These are phyloP conservation scores for Leishmania martiniquensis DNA, from an alignment of 208 protist genomes.

Conservation along the genomic window DNA sequence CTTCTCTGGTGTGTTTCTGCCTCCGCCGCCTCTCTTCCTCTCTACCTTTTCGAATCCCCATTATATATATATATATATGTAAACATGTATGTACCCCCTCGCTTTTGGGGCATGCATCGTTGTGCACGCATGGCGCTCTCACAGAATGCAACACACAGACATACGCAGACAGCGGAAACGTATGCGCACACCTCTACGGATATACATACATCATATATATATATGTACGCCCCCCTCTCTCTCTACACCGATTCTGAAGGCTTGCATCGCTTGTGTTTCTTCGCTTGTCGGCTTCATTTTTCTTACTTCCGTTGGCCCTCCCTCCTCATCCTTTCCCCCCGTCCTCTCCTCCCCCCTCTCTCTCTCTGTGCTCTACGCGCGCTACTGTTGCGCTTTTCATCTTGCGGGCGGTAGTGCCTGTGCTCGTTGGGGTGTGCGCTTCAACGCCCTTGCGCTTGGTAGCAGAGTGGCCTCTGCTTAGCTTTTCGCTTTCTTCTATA, in stretches of 20 bases:
- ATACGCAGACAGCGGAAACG: not conserved
- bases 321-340: not conserved
- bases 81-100: not conserved
- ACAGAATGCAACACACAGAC: slow-evolving; percentile 1
- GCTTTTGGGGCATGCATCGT: not conserved
- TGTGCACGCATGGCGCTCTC: not conserved
- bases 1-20: slow-evolving; percentile 6
- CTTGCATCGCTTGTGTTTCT: too few species aligned
- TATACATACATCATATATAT: not conserved
- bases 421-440: slow-evolving; percentile 1
- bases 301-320: not conserved
- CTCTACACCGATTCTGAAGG: not conserved
- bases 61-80: not conserved
- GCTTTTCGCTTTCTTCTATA: not conserved
- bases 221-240: not conserved
- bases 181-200: not conserved
- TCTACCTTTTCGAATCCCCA: not conserved
- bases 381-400: too few species aligned
- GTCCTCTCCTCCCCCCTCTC: too few species aligned
- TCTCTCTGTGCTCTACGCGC: too few species aligned
- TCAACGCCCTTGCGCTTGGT: not conserved
- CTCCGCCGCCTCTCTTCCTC: not conserved
- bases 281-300: too few species aligned
- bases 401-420: not conserved
- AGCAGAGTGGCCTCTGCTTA: not conserved